phyloP scores from a whole-genome alignment of 2,329 filamentous ascomycete genomes.

The Arthrobotrys pseudoclavata region DNA sequence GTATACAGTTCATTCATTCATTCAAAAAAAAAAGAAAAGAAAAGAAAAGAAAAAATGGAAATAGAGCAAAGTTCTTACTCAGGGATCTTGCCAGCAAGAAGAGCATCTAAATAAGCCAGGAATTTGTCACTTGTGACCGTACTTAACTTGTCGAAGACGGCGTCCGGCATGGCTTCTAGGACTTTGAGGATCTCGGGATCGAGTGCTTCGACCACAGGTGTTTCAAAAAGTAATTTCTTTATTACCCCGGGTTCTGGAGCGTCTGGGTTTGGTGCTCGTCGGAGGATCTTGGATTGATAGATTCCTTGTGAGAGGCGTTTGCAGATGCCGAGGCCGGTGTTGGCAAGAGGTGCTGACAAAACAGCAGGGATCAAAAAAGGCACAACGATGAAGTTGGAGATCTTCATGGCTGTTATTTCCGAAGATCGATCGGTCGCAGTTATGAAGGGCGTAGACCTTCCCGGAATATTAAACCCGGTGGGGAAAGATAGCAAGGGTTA shows the following conservation, averaged over 20 bases:
- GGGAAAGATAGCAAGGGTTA: not conserved
- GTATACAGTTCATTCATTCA: too few species aligned
- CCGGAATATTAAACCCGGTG: not conserved
- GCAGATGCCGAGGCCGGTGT: not conserved
- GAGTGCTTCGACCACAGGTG: conserved; percentile 5
- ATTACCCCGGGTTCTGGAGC: not conserved
- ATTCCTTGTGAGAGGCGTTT: not conserved
- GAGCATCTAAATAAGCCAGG: not conserved
- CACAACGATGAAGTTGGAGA: not conserved
- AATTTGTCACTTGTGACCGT: not conserved
- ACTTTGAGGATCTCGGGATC: not conserved
- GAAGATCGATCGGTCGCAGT: not conserved
- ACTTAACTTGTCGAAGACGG: conserved; percentile 18
- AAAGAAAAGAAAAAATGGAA: not conserved
- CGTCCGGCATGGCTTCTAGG: conserved; percentile 5
- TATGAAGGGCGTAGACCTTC: not conserved
- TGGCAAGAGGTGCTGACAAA: not conserved
- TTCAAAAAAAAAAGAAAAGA: too few species aligned
- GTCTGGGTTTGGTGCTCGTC: not conserved
- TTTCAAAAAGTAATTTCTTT: conserved; percentile 30
- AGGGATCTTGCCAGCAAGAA: not conserved
- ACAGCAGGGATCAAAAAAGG: not conserved
- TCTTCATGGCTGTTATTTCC: not conserved
- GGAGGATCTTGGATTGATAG: not conserved
- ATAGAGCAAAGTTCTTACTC: not conserved